Conservation (phyloP, 495 filamentous ascomycete species). For the Aspergillus affinis region DNA sequence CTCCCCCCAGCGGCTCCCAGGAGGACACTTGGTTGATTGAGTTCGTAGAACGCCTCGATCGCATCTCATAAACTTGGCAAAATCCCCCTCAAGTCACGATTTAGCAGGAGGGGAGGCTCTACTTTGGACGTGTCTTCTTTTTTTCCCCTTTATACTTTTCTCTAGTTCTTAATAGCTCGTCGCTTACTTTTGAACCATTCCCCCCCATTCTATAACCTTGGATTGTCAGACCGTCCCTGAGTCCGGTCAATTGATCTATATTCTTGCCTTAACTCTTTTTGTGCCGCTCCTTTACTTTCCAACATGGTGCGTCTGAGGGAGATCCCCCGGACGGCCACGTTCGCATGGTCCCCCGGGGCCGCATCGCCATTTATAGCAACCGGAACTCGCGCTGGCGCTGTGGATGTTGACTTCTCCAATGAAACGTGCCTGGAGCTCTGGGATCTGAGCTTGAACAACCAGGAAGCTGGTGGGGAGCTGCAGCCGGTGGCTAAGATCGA, state of each 20-base stretch:
- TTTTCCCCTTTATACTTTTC: neutral
- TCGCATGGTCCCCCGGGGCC: constrained; percentile 88
- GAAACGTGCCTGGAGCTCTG: constrained; percentile 96
- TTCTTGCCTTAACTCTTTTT: constrained; percentile 19
- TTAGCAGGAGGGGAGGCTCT: constrained; percentile 24
- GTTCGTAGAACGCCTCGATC: constrained; percentile 9
- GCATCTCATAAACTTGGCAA: constrained; percentile 17
- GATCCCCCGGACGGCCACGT: constrained; percentile 92
- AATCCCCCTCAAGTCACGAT: constrained; percentile 18
- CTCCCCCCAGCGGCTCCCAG: constrained; percentile 38
- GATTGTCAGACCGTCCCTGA: constrained; percentile 4
- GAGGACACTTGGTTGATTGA: constrained; percentile 48
- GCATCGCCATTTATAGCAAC: constrained; percentile 80
- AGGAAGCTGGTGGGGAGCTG: constrained; percentile 74
- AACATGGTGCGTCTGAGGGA: constrained; percentile 93
- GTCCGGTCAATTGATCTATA: constrained; percentile 18
- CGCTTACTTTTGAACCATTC: neutral
- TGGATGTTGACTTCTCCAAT: constrained; percentile 96
- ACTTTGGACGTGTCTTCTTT: constrained; percentile 15
- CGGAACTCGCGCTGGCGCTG: constrained; percentile 92
- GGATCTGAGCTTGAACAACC: constrained; percentile 80
- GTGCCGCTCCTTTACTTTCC: constrained; percentile 30
- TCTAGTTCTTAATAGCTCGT: constrained; percentile 3
- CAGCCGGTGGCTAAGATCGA: constrained; percentile 79
- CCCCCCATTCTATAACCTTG: constrained; percentile 1